These are phyloP conservation scores for Aaosphaeria arxii DNA, from an alignment of 2,329 filamentous ascomycete species.

Conservation along the genomic window DNA sequence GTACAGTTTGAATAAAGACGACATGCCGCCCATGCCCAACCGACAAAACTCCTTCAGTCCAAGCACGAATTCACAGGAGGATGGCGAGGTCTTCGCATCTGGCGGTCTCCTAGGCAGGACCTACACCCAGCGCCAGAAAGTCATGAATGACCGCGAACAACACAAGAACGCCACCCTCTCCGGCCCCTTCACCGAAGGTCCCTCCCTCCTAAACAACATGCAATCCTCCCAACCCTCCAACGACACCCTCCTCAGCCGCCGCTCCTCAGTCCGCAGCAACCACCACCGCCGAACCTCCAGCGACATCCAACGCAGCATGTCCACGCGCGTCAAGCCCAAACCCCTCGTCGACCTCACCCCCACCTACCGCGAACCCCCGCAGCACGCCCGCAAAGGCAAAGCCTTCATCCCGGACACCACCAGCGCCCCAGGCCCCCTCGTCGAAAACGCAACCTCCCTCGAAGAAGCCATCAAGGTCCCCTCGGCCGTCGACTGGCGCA, in stretches of 20 bases:
- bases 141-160: constrained; percentile 37
- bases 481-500: constrained; percentile 44
- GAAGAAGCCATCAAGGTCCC: constrained; percentile 44
- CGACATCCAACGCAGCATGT: constrained; percentile 46
- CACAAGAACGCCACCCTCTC: constrained; percentile 39
- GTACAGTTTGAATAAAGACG: constrained; percentile 17
- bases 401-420: constrained; percentile 42
- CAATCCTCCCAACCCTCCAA: constrained; percentile 22
- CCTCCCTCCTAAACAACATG: constrained; percentile 54
- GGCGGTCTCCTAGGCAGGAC: constrained; percentile 48
- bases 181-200: constrained; percentile 55
- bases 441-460: constrained; percentile 46
- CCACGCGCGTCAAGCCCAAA: constrained; percentile 47
- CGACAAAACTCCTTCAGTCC: constrained; percentile 12
- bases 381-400: constrained; percentile 53
- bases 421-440: constrained; percentile 37
- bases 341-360: constrained; percentile 69
- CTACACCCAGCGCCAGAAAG: constrained; percentile 47
- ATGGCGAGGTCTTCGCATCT: constrained; percentile 44
- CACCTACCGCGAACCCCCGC: constrained; percentile 61
- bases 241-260: constrained; percentile 26
- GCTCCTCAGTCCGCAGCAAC: constrained; percentile 28
- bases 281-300: constrained; percentile 30
- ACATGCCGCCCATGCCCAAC: constrained; percentile 1
- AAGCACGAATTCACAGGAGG: constrained; percentile 20